Base-by-base conservation (phyloP, 2,329 filamentous ascomycete species). In the Microsporum canis region DNA sequence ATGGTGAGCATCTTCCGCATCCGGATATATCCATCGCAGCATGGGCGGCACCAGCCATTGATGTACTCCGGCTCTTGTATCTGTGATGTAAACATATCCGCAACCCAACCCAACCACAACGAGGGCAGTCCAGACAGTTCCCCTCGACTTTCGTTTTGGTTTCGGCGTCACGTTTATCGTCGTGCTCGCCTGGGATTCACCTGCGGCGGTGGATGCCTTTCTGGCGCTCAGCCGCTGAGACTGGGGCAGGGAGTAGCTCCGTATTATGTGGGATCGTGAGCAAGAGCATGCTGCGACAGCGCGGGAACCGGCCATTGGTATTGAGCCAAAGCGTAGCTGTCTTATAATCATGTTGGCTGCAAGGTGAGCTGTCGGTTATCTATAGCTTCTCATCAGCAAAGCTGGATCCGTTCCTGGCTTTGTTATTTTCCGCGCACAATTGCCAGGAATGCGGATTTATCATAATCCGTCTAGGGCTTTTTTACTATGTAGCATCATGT, bases 1-100 rank as follows among this genome's bases (percentile, higher is more conserved):
- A 69, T 95, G 87, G 72, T 99, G 94, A n/a, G 92, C 94, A 43
- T 95, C 90, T 74, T 99, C 94, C 10, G 77, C 76, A 68, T 80
- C 77, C 2, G 72, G 72, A 61, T 73, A 78, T 5, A 78, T 51
- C 63, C 69, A 63, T 36, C 77, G 66, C 5, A 79, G 68, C 55
- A 77, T 63, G 49, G 75, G 77, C 43, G 78, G 85, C 12, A 87
- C 78, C 34, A 87, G 73, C 73, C 83, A 89, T 68, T 81, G 82
- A 73, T 91, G 87, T 62, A 86, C 70, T 62, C 84, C 87, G 47
- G 87, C 84, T 63, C 88, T 80, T 5, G 87, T 90, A 71, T 91
- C 88, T 60, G 87, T 90, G n/a, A 78, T 75, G 69, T 90, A 90
- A 64, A 88, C 73, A 71, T 87, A 89, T 49, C 78, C 75, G 53